Percentiles rank a stretch among this genome's conserved stretches.
phyloP scores from a whole-genome alignment of 192 early-diverging fungal species.

The Umbelopsis isabellina region DNA sequence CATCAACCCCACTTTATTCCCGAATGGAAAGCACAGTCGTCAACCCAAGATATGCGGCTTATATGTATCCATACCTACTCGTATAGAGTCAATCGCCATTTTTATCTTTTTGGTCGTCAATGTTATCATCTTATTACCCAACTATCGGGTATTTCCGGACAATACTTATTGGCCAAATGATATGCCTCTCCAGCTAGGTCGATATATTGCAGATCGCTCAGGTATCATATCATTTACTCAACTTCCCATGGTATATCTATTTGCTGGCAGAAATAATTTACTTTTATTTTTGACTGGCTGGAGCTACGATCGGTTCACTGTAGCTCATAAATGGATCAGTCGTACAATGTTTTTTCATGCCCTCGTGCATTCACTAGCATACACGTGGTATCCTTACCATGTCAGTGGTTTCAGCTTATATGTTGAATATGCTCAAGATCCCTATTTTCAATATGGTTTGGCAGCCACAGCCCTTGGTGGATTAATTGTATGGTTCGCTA shows the following conservation, averaged over 20 bases:
- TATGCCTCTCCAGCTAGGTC: neutral
- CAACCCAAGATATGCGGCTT: conserved; percentile 1
- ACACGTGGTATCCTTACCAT: conserved; percentile 15
- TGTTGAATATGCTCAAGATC: neutral
- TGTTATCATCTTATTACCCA: conserved; percentile 19
- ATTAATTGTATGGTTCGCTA: conserved; percentile 8
- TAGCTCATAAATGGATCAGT: conserved; percentile 22
- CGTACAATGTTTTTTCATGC: conserved; percentile 26
- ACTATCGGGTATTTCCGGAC: conserved; percentile 12
- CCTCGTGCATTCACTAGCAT: conserved; percentile 15
- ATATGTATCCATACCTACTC: conserved; percentile 6
- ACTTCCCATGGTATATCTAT: conserved; percentile 22
- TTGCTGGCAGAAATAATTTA: conserved; percentile 23
- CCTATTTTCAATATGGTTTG: conserved; percentile 19
- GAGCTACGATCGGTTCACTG: conserved; percentile 24
- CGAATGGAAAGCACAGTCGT: neutral
- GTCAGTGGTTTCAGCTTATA: neutral
- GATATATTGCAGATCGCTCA: conserved; percentile 21
- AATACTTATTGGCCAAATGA: conserved; percentile 17
- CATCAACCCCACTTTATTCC: conserved; percentile 17
- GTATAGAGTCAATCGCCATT: conserved; percentile 12
- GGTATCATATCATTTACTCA: conserved; percentile 12
- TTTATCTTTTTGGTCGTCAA: conserved; percentile 13
- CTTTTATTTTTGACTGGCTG: conserved; percentile 22
- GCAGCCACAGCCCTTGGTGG: conserved; percentile 4